Conservation (phyloP, 495 filamentous ascomycete genomes). For the Aspergillus bridgeri region DNA sequence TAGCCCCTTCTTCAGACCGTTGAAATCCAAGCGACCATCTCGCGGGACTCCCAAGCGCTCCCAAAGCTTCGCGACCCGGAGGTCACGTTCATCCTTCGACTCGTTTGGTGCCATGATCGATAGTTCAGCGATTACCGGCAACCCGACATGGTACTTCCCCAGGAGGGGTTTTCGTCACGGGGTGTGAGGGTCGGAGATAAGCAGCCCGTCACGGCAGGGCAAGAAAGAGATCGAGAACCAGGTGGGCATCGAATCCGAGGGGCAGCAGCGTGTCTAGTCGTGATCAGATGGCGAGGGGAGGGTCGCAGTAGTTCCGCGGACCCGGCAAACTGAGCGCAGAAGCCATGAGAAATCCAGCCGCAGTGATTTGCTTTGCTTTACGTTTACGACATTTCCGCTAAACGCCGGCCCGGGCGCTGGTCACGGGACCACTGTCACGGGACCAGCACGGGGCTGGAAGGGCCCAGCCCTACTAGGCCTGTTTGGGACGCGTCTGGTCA, state of each 20-base stretch:
- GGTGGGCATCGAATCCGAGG: slow-evolving; percentile 24
- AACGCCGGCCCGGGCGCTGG: slow-evolving; percentile 27
- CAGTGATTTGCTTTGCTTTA: slow-evolving; percentile 37
- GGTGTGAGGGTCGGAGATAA: slow-evolving; percentile 11
- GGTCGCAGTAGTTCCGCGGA: background rate
- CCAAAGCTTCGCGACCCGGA: slow-evolving; percentile 79
- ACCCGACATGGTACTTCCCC: slow-evolving; percentile 37
- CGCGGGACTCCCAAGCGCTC: slow-evolving; percentile 68
- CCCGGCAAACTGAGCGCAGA: slow-evolving; percentile 6
- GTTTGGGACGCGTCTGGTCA: slow-evolving; percentile 20
- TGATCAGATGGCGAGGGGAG: slow-evolving; percentile 10
- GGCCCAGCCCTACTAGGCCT: slow-evolving; percentile 37
- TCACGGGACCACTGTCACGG: slow-evolving; percentile 26
- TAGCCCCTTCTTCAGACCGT: slow-evolving; percentile 78
- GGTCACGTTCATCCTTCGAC: slow-evolving; percentile 68
- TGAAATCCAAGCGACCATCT: slow-evolving; percentile 75
- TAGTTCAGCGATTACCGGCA: slow-evolving; percentile 33
- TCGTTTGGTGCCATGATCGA: slow-evolving; percentile 51
- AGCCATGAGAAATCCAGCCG: slow-evolving; percentile 32
- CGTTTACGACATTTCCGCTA: slow-evolving; percentile 19
- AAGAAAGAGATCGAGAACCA: slow-evolving; percentile 11
- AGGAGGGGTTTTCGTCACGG: slow-evolving; percentile 19
- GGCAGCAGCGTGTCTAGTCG: background rate
- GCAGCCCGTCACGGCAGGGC: slow-evolving; percentile 22
- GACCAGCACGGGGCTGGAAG: slow-evolving; percentile 2